Base-by-base conservation (phyloP, 176 grass and related monocot genomes). In the Oryza longistaminata region DNA sequence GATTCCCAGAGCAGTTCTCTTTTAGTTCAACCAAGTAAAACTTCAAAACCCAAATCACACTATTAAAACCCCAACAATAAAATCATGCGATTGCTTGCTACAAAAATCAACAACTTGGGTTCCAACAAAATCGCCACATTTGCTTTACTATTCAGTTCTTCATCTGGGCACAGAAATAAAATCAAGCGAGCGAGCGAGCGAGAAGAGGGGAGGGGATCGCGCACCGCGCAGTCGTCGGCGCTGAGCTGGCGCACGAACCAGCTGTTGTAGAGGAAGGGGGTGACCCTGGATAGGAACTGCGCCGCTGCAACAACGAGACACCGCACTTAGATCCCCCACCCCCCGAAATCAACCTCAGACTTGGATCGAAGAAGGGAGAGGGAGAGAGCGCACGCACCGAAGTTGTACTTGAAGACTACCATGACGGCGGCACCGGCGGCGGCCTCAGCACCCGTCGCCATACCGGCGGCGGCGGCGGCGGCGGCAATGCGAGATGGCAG, bases 221-320 rank as follows among this genome's bases (percentile, higher is more conserved):
- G 35, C 77, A 95, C 96, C 13, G 96, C 96, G 35, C 92, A 92
- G 68, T 94, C 93, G 17, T 91, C 88, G 53, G 78, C 87, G 74
- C 60, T 85, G 70, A 99, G 96, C 43, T 96, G 90, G 70, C 96
- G 94, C 86, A 99, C 91, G 74, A 96, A 96, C 96, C 93, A 99
- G 27, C 86, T 73, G 80, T 99, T 99, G 87, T 91, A 99, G 11
- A 99, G 33, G 87, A 99, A 99, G 1, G 93, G 96, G 72, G 96
- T 90, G 27, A 81, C 46, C 68, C 93, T 94, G n/a, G 96, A 94
- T 42, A 99, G 78, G 73, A 99, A 89, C 83, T 99, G 96, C 9
- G 96, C 94, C 66, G 96, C 96, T 96, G 81, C 68, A 87, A 64
- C 69, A 75, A 13, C 33, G 22, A 14, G 34, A 87, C 3, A 89